Evolutionary conservation across 768 basidiomycete species (phyloP), one percentile per base, ranked within the genome.

Genomic region (Leucocoprinus sp.): DNA sequence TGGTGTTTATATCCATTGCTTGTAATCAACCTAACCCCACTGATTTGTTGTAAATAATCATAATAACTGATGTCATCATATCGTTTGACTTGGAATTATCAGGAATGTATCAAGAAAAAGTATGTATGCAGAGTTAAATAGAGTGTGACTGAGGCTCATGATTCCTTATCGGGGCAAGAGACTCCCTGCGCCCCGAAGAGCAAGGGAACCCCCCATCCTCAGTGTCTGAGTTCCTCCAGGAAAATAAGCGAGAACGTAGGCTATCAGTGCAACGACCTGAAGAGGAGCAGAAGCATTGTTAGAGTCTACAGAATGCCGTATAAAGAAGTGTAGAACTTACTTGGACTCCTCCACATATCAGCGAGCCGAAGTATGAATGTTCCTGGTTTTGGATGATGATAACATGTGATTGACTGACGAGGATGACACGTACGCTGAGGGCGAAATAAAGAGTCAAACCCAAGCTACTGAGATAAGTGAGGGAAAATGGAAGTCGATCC

Each of bases 181-280:
- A 53, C 72, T 87, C 26, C 86, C 78, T 35, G 90, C 91, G 5
- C 93, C 85, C 28, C 92, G 81, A 17, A 96, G 65, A 1, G 88
- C 85, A 53, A 92, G 70, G 44, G 82, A 80, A 26, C 80, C 79
- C 5, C 90, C 91, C 56, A 92, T 74, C 17, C 84, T 78, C 17
- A 92, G 69, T 1, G 90, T 91, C 54, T 84, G 81, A 22, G 73
- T 74, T 22, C 84, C 95, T 8, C 89, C 93, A 15, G 96, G 96
- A 65, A 99, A 98, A 67, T 97, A 98, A 0, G 93, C 93, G 14
- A 92, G 71, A 5, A 98, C 74, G 59, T 99, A 99, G 11, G 85
- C 74, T 11, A 96, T 70, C 14, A 99, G 77, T 1, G 93, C 82
- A 35, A 87, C 67, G 31, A 96, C 79, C 78, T 90, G 19, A 6